Conservation (phyloP, 2,329 filamentous ascomycete genomes). For the Colletotrichum sp. region DNA sequence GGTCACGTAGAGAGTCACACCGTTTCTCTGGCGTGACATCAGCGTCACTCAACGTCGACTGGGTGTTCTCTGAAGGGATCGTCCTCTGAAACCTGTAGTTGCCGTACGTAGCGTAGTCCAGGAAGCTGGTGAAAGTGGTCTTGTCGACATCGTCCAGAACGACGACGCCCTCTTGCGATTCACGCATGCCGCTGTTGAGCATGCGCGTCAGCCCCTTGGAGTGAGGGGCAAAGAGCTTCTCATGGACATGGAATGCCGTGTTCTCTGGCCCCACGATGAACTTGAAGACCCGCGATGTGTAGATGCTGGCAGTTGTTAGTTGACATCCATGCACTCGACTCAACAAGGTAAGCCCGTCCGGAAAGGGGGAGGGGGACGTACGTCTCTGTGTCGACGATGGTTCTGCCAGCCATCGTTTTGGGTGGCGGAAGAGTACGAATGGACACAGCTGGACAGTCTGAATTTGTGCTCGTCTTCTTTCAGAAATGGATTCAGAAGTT, state of each 20-base stretch:
- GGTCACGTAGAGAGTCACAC: not conserved
- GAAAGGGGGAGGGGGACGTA: not conserved
- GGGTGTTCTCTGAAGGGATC: not conserved
- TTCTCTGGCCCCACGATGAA: not conserved
- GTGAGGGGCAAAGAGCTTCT: not conserved
- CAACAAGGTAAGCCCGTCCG: not conserved
- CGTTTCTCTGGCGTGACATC: not conserved
- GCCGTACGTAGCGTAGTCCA: not conserved
- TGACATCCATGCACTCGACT: not conserved
- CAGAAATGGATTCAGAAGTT: not conserved
- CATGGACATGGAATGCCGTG: not conserved
- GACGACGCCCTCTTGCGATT: not conserved
- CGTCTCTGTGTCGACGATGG: not conserved
- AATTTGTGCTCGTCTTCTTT: not conserved
- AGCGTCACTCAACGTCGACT: not conserved
- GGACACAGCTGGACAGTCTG: fast-evolving
- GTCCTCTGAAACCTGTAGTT: not conserved
- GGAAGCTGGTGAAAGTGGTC: not conserved
- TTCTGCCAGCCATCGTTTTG: not conserved
- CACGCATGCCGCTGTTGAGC: not conserved
- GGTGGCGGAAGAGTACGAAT: not conserved
- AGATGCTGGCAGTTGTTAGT: not conserved
- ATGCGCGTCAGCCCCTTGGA: not conserved
- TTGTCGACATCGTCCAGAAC: not conserved
- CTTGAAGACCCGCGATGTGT: not conserved